phyloP scores from a whole-genome alignment of 2,329 filamentous ascomycete species.

The Sclerotinia sclerotiorum region DNA sequence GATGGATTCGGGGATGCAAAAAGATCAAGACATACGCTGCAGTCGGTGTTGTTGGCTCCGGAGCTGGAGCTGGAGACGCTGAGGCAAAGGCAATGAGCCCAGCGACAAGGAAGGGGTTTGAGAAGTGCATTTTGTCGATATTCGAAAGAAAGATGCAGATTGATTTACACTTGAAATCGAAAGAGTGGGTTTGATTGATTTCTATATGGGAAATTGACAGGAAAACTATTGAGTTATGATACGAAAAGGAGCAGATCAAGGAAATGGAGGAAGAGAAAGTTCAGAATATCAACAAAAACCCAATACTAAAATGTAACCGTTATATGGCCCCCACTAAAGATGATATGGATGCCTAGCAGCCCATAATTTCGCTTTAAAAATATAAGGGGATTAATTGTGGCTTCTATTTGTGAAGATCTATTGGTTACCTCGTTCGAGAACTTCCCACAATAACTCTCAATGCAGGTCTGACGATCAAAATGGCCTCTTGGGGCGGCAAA shows the following conservation, averaged over 20 bases:
- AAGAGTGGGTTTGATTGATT: background rate
- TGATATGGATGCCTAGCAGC: slow-evolving; percentile 14
- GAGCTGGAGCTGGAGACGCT: slow-evolving; percentile 21
- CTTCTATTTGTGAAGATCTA: background rate
- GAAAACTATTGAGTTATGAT: background rate
- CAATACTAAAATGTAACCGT: background rate
- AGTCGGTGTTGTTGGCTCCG: slow-evolving; percentile 12
- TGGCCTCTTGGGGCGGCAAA: background rate
- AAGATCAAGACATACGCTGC: slow-evolving; percentile 19
- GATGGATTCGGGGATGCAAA: too few species aligned
- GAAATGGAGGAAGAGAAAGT: background rate
- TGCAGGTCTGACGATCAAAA: background rate
- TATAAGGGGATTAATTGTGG: background rate
- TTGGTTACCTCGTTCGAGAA: background rate
- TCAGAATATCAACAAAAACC: background rate
- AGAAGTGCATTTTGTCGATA: slow-evolving; percentile 13
- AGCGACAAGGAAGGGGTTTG: slow-evolving; percentile 6
- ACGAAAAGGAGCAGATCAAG: background rate
- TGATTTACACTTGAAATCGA: background rate
- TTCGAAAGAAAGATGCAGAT: background rate
- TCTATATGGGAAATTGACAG: background rate
- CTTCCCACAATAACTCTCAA: too few species aligned
- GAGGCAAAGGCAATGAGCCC: slow-evolving; percentile 19
- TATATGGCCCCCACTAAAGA: background rate
- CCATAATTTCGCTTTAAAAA: background rate